phyloP scores from a whole-genome alignment of 1,284 basidiomycete genomes.

The Phaffia rhodozyma region DNA sequence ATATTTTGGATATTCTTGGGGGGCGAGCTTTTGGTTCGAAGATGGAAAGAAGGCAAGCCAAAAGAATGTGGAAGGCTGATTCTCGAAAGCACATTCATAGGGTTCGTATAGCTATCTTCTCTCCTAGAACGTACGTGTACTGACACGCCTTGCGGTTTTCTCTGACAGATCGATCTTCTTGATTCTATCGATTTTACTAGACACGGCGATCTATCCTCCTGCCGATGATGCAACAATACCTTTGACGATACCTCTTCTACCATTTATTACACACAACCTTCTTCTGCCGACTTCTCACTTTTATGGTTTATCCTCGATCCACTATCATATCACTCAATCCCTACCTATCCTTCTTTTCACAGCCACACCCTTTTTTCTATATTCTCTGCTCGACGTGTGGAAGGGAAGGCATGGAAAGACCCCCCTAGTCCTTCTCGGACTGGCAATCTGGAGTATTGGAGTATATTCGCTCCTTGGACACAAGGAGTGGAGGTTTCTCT shows the following conservation, averaged over 20 bases:
- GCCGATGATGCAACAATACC: constrained; percentile 22
- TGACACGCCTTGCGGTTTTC: background rate
- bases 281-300: constrained; percentile 78
- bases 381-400: constrained; percentile 19
- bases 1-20: constrained; percentile 72
- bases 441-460: constrained; percentile 51
- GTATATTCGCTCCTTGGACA: constrained; percentile 71
- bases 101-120: constrained; percentile 15
- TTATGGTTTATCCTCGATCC: constrained; percentile 76
- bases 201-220: constrained; percentile 26
- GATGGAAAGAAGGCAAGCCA: constrained; percentile 22
- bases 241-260: constrained; percentile 36
- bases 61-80: background rate
- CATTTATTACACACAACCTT: constrained; percentile 72
- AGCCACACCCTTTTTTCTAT: constrained; percentile 53
- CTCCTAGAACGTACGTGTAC: background rate
- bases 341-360: constrained; percentile 70
- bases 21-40: constrained; percentile 42
- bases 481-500: constrained; percentile 96
- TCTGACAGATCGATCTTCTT: constrained; percentile 25
- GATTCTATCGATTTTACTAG: constrained; percentile 26
- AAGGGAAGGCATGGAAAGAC: constrained; percentile 28
- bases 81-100: constrained; percentile 1
- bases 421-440: constrained; percentile 42
- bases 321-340: constrained; percentile 80